Base-by-base conservation (phyloP, 495 filamentous ascomycete species). In the Hapsidospora chrysogenum region DNA sequence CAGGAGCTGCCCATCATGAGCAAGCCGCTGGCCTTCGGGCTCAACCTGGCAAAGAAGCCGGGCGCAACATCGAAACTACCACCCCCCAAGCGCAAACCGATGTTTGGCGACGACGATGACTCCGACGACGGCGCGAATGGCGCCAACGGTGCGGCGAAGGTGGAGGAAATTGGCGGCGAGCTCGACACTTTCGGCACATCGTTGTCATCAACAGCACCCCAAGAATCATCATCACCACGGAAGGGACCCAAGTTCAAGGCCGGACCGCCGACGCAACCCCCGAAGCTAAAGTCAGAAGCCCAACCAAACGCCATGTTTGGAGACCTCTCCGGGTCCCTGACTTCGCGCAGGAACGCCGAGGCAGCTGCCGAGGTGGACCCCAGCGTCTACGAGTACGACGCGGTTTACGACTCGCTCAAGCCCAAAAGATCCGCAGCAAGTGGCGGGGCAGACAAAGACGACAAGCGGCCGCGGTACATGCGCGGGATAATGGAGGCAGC, bases 381-480 rank as follows among this genome's bases (percentile, higher is more conserved):
- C 3, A 67, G 64, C 18, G 75, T 85, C 45, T 85, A 80, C 56
- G 79, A 83, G 53, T 85, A 84, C 53, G 78, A 84, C 44, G 64
- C 60, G 2, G 72, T 74, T 9, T 81, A 79, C 53, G 79, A 84
- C 40, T 73, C 72, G 6, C 54, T 76, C 33, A 66, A 69, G 32
- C 62, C 58, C 3, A 47, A 64, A 28, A 56, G 48, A 32, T 17
- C 22, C n/a, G 54, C 51, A 37, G 38, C 39, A 11, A n/a, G n/a
- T n/a, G n/a, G n/a, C n/a, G n/a, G n/a, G n/a, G n/a, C n/a, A n/a
- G 43, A 56, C 2, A 56, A 60, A 9, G 47, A 59, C 17, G 49
- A 56, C 10, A 36, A 34, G 3, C 66, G 64, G 35, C 85, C 85
- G 0, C 78, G 78, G 40, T 95, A 96, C 51, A 95, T 97, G 76